Evolutionary conservation across 768 basidiomycete species (phyloP).

Genomic region (Boletus reticulatus): DNA sequence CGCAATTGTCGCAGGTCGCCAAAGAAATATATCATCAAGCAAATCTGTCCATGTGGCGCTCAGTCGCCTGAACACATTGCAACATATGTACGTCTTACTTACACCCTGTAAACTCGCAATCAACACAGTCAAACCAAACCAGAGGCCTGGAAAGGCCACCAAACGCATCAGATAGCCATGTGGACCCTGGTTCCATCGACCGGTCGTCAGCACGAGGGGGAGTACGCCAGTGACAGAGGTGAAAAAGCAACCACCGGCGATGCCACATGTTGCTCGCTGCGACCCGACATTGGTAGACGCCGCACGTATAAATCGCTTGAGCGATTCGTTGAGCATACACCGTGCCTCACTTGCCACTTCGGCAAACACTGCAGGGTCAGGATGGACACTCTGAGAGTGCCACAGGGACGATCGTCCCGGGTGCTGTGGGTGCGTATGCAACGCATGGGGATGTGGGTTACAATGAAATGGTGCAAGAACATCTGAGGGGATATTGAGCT

Average conservation of each 20-base stretch:
- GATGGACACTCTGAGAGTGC: conserved; percentile 42
- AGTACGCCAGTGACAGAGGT: conserved; percentile 46
- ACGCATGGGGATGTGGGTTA: conserved; percentile 33
- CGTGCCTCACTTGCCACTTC: conserved; percentile 58
- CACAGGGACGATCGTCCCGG: conserved; percentile 14
- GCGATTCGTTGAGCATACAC: conserved; percentile 59
- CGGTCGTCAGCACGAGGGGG: conserved; percentile 49
- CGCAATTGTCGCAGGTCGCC: conserved; percentile 77
- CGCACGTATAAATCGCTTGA: conserved; percentile 63
- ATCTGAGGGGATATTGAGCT: conserved; percentile 67
- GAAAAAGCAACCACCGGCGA: conserved; percentile 57
- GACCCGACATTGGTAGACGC: conserved; percentile 71
- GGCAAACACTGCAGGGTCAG: conserved; percentile 63
- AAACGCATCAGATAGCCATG: conserved; percentile 54
- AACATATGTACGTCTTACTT: conserved; percentile 12
- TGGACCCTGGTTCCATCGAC: conserved; percentile 32
- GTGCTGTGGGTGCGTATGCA: conserved; percentile 3
- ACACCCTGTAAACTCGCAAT: conserved; percentile 68
- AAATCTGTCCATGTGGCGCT: conserved; percentile 35
- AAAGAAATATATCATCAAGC: conserved; percentile 75
- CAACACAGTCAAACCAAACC: conserved; percentile 64
- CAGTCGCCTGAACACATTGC: not conserved
- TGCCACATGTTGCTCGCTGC: conserved; percentile 65
- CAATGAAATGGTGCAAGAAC: conserved; percentile 59
- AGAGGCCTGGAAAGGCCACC: conserved; percentile 62